Evolutionary conservation across 1,284 basidiomycete genomes (phyloP), one percentile per base, ranked within the genome.

Genomic region (Irpex rosettiformis): DNA sequence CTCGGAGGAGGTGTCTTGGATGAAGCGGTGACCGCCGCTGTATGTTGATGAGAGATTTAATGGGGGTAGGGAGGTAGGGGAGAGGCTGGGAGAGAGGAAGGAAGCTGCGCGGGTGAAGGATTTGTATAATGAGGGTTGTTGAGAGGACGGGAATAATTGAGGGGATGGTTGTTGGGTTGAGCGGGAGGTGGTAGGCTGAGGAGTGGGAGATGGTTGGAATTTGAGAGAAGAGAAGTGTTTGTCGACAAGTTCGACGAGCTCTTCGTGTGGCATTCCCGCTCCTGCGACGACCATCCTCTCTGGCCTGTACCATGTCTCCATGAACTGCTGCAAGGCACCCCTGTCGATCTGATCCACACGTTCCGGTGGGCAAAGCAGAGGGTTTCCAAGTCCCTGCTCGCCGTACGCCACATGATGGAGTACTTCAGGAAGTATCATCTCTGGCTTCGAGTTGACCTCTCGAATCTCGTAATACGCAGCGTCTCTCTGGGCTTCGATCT

Each of bases 231-330:
- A 91, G 70, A 98, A 98, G 69, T 90, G 82, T 71, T 90, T 88
- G 70, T 95, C 84, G 0, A 86, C 83, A 21, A 96, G 79, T 66
- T 94, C 89, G 24, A 98, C 90, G 3, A 99, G 81, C 64, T 93
- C 82, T 66, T 93, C 86, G 70, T 98, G 96, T 21, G 80, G 83
- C 84, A 99, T 91, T 8, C 96, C 96, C 2, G 92, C 91, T 22
- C 94, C 96, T 2, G 96, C 95, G 52, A 98, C 81, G 52, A 98
- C 95, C 82, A 98, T 96, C 54, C 93, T 78, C 68, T 98, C 94
- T 0, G 96, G 95, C 52, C 84, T 80, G 73, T 94, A 98, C 95
- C 94, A 98, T 47, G 88, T 84, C 58, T 79, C 75, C 79, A 93
- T 86, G 66, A 83, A 92, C 16, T 80, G 75, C 59, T 84, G 80